Base-by-base conservation (phyloP, 108 stramenopile genomes). In the Stephanodiscus triporus region DNA sequence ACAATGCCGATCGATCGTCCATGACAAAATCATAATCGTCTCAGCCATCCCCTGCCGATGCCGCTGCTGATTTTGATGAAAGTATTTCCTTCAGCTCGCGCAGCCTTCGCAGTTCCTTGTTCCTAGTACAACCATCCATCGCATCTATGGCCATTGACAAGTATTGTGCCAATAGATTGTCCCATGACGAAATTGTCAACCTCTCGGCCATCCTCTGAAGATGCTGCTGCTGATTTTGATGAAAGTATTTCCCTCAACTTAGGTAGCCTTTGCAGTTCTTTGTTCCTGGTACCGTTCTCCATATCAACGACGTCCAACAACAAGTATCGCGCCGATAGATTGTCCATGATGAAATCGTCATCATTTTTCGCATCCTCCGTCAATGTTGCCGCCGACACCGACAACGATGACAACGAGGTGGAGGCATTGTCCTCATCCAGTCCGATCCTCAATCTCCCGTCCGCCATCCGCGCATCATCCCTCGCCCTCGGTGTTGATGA, bases 1-100 rank as follows among this genome's bases (percentile, higher is more conserved):
- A 61, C 22, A 38, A 0, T 6, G 60, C 60, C 6, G 60, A 19
- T 40, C 42, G 17, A 40, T 61, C 60, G n/a, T 61, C 60, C 36
- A 34, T 11, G 4, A 54, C 32, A 34, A 36, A 34, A n/a, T 19
- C 58, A 16, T 45, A 45, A 3, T 45, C 43, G 43, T 40, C 40
- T 4, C 4, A 6, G 36, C 23, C 24, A 2, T 32, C 54, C 54
- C 23, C 23, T 6, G 19, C 2, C 2, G 6, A 5, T 51, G 8
- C 53, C 4, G 11, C 10, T 11, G 20, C 9, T 2, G 19, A 4
- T 54, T 24, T 27, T 23, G 53, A 54, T 1, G 5, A 54, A 1
- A 54, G 11, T 57, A 30, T 16, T 5, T 57, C 56, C 30, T 20
- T 57, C 56, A 57, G 13, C 30, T 57, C 56, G 4, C 56, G 27